Conservation (phyloP, 805 yeast genomes). For the Wickerhamiella nectarea region DNA sequence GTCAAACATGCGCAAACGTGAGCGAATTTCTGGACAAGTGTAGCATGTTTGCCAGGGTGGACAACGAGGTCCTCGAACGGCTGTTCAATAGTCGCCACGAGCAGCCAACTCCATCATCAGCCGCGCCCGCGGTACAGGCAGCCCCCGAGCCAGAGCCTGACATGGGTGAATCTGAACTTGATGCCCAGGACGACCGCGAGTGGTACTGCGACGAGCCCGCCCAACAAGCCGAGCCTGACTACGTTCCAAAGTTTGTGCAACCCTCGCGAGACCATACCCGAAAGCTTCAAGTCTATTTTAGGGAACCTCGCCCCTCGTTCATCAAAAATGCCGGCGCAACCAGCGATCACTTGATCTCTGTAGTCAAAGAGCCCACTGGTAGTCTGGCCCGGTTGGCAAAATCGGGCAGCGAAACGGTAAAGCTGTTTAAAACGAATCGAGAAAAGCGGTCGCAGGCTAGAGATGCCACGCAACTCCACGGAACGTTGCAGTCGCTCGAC, state of each 20-base stretch:
- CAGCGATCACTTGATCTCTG: background rate
- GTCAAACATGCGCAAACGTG: background rate
- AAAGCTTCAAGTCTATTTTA: background rate
- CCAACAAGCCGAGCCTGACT: background rate
- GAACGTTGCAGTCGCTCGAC: slow-evolving; percentile 2
- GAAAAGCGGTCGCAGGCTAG: background rate
- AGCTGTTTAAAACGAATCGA: background rate
- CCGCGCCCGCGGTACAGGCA: no score
- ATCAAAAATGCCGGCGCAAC: background rate
- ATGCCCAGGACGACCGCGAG: background rate
- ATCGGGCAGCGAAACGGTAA: background rate
- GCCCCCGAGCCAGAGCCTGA: no score
- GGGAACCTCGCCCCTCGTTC: background rate
- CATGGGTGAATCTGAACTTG: no score
- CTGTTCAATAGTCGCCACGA: background rate
- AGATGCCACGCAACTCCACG: background rate
- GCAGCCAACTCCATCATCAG: no score
- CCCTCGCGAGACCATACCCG: background rate
- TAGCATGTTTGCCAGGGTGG: slow-evolving; percentile 2
- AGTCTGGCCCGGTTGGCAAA: slow-evolving; percentile 1
- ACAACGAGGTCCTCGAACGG: background rate
- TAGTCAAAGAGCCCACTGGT: background rate
- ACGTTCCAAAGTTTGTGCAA: background rate
- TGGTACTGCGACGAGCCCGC: background rate
- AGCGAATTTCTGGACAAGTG: slow-evolving; percentile 17